Percentiles rank a stretch among this genome's conserved stretches.
phyloP scores from a whole-genome alignment of 352 stramenopile species.

The Globisporangium rhizosaccharum region DNA sequence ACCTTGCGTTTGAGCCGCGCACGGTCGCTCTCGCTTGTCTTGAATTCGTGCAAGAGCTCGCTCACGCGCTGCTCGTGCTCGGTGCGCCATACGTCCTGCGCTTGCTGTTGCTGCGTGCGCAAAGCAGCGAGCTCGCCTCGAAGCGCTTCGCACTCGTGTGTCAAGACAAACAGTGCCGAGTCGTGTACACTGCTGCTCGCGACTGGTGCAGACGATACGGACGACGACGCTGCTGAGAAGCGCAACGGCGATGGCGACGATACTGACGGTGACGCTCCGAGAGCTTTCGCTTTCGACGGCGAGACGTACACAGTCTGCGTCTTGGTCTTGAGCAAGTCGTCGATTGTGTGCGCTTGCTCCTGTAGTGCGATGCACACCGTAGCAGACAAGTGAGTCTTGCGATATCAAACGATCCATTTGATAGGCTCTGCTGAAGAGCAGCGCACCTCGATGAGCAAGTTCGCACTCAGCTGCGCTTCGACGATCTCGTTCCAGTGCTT shows the following conservation, averaged over 20 bases:
- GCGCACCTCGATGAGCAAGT: constrained; percentile 66
- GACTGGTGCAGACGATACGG: neutral
- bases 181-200: constrained; percentile 1
- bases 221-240: constrained; percentile 1
- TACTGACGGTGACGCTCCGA: neutral
- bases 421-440: too few species aligned
- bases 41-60: constrained; percentile 37
- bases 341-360: constrained; percentile 75
- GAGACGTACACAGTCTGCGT: constrained; percentile 26
- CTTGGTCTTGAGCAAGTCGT: constrained; percentile 58
- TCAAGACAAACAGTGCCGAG: constrained; percentile 16
- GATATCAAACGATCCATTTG: too few species aligned
- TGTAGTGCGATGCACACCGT: constrained; percentile 24
- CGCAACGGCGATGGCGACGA: constrained; percentile 10
- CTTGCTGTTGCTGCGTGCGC: constrained; percentile 16
- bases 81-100: constrained; percentile 21
- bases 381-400: too few species aligned
- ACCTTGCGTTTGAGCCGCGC: constrained; percentile 37
- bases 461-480: constrained; percentile 60
- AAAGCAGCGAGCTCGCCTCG: constrained; percentile 20
- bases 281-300: constrained; percentile 21
- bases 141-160: constrained; percentile 24
- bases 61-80: constrained; percentile 28
- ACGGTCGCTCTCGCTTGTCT: constrained; percentile 35
- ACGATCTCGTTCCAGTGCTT: constrained; percentile 74